phyloP scores from a whole-genome alignment of 306 rosid species.

The Vicia villosa region DNA sequence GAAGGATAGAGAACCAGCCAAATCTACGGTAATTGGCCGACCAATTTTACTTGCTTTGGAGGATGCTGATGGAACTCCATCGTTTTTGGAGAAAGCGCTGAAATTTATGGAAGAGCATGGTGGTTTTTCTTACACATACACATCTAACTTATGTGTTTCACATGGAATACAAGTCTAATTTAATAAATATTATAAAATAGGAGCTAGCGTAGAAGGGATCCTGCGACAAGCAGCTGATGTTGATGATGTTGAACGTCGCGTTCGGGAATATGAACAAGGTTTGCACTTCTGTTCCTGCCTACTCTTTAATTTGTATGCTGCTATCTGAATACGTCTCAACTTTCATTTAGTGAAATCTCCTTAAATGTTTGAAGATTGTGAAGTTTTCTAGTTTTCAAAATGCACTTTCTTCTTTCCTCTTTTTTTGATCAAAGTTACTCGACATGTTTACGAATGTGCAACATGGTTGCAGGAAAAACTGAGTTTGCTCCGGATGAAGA shows the following conservation, averaged over 20 bases:
- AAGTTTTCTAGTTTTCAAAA: conserved; percentile 17
- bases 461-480: conserved; percentile 68
- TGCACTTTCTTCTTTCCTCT: conserved; percentile 3
- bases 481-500: conserved; percentile 88
- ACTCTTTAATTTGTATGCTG: conserved; percentile 12
- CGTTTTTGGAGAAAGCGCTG: conserved; percentile 95
- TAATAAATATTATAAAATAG: conserved; percentile 47
- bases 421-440: not conserved
- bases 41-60: conserved; percentile 94
- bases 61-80: conserved; percentile 92
- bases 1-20: conserved; percentile 60
- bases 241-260: conserved; percentile 87
- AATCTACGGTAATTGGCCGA: conserved; percentile 71
- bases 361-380: conserved; percentile 24
- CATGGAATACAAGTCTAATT: conserved; percentile 41
- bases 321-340: too few species aligned
- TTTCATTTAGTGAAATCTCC: not conserved
- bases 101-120: conserved; percentile 80
- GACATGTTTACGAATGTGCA: conserved; percentile 37
- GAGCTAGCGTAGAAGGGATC: conserved; percentile 89
- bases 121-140: conserved; percentile 37
- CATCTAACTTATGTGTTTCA: conserved; percentile 10
- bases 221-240: conserved; percentile 99
- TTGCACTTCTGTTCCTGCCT: conserved; percentile 32
- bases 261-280: conserved; percentile 93